phyloP scores from a whole-genome alignment of 1,139 yeast genomes.

The Yamadazyma conglobata region DNA sequence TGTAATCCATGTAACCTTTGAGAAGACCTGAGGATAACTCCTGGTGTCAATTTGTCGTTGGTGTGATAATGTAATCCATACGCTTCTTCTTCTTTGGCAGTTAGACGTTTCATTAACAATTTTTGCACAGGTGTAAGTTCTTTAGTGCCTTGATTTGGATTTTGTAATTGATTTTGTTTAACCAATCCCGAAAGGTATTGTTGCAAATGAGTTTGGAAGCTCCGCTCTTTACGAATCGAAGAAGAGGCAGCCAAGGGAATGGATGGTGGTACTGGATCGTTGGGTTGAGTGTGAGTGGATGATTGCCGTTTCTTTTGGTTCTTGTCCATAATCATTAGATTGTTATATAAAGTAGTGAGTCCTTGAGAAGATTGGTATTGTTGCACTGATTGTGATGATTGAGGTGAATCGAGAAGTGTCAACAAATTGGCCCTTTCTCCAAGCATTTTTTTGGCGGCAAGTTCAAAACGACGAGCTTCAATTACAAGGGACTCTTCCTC shows the following conservation, averaged over 20 bases:
- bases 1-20: constrained; percentile 45
- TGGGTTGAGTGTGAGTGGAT: constrained; percentile 38
- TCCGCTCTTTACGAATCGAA: constrained; percentile 47
- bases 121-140: constrained; percentile 42
- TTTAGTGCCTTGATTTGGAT: constrained; percentile 19
- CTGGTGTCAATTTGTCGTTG: constrained; percentile 68
- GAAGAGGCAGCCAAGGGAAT: constrained; percentile 57
- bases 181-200: constrained; percentile 38
- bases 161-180: constrained; percentile 30
- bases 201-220: constrained; percentile 51
- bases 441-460: constrained; percentile 87
- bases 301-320: constrained; percentile 42
- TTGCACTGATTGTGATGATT: constrained; percentile 67
- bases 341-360: constrained; percentile 77
- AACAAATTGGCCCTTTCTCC: constrained; percentile 78
- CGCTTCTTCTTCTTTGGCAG: constrained; percentile 78
- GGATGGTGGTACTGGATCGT: constrained; percentile 58
- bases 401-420: constrained; percentile 84
- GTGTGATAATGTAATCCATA: constrained; percentile 82
- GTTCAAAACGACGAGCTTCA: constrained; percentile 89
- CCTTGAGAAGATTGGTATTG: constrained; percentile 90
- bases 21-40: constrained; percentile 77
- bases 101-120: constrained; percentile 52
- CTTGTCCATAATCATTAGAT: constrained; percentile 76
- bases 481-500: constrained; percentile 93